A percentile compares a stretch with the other conserved stretches of the same genome.
Evolutionary conservation across 1,284 basidiomycete species (phyloP).

Genomic region (Termitomyces sp.): DNA sequence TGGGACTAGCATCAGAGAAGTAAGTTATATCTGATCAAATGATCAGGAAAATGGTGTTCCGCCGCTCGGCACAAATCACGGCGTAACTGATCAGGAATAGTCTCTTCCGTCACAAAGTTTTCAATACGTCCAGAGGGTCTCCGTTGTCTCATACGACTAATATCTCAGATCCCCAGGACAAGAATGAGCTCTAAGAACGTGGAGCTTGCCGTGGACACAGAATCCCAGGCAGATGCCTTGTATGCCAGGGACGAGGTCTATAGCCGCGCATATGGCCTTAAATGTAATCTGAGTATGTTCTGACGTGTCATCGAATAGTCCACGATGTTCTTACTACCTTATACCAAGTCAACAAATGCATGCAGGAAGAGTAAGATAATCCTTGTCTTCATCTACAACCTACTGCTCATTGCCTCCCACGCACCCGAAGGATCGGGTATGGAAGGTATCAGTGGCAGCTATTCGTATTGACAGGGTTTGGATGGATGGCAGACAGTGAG

Average conservation of each 20-base stretch:
- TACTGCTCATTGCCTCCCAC: background rate
- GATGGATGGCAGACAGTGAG: slow-evolving; percentile 50
- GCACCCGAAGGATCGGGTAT: slow-evolving; percentile 46
- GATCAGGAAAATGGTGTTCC: too few species aligned
- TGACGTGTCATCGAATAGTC: background rate
- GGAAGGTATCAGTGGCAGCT: slow-evolving; percentile 58
- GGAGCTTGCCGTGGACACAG: slow-evolving; percentile 1
- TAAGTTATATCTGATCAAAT: too few species aligned
- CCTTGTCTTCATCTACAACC: background rate
- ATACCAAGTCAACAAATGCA: slow-evolving; percentile 38
- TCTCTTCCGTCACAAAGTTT: too few species aligned
- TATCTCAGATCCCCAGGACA: background rate
- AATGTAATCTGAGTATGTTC: slow-evolving; percentile 21
- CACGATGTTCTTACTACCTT: background rate
- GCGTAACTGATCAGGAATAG: too few species aligned
- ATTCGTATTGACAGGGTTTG: slow-evolving; percentile 50
- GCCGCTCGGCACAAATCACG: too few species aligned
- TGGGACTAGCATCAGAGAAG: too few species aligned
- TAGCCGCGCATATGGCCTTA: slow-evolving; percentile 19
- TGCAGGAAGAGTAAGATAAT: slow-evolving; percentile 39
- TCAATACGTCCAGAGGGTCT: too few species aligned
- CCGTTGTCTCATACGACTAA: too few species aligned
- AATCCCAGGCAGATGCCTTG: slow-evolving; percentile 7
- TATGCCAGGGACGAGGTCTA: slow-evolving; percentile 16
- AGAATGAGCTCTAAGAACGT: slow-evolving; percentile 7